Percentiles rank a stretch among this genome's conserved stretches.
Conservation (phyloP, 2,329 filamentous ascomycete genomes). For the Trichophyton equinum region DNA sequence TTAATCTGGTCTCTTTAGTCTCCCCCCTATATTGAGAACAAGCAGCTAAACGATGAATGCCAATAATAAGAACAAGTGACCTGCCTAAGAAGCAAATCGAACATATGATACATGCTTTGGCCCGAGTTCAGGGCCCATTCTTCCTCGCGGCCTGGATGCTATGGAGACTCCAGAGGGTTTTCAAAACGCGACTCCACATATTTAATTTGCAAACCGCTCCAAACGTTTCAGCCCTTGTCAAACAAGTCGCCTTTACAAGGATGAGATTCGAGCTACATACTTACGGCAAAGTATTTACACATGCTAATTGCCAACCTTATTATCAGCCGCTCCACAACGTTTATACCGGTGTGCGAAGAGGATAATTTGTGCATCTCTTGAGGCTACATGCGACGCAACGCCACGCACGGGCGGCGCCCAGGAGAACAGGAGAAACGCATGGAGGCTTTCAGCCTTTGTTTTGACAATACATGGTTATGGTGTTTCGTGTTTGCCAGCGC, state of each 20-base stretch:
- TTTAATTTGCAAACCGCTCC: neutral
- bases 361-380: neutral
- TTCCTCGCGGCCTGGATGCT: neutral
- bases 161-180: neutral
- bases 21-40: too few species aligned
- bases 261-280: neutral
- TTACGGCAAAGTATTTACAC: neutral
- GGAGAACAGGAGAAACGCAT: neutral
- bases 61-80: neutral
- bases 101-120: neutral
- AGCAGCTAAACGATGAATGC: neutral
- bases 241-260: neutral
- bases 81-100: neutral
- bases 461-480: neutral
- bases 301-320: neutral
- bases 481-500: neutral
- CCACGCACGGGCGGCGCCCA: neutral
- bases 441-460: neutral
- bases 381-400: neutral
- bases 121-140: neutral
- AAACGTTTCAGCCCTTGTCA: neutral
- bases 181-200: neutral
- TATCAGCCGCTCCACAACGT: neutral
- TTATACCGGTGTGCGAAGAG: neutral
- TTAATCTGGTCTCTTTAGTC: too few species aligned